phyloP scores from a whole-genome alignment of 2,329 filamentous ascomycete species.

The Fusarium sp. region DNA sequence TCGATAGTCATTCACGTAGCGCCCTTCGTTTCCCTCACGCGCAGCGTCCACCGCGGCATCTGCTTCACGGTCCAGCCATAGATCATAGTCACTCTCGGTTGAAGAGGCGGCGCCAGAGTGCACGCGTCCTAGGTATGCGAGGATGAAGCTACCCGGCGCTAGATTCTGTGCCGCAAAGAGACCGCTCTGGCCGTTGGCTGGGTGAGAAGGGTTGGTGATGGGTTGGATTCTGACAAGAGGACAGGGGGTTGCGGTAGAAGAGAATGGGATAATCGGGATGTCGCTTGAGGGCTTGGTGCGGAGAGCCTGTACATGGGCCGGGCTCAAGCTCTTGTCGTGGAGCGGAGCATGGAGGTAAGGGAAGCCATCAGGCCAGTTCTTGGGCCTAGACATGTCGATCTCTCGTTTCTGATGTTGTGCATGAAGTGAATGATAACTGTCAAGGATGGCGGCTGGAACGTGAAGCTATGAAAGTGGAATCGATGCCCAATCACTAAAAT shows the following conservation, averaged over 20 bases:
- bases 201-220: conserved; percentile 61
- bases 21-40: conserved; percentile 66
- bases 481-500: not conserved
- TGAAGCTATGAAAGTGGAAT: not conserved
- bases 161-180: conserved; percentile 66
- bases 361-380: conserved; percentile 64
- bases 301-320: conserved; percentile 52
- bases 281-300: conserved; percentile 44
- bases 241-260: conserved; percentile 54
- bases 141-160: conserved; percentile 61
- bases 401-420: not conserved
- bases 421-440: not conserved
- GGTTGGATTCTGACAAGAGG: conserved; percentile 61
- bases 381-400: conserved; percentile 52
- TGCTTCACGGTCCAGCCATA: conserved; percentile 66
- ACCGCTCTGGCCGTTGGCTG: conserved; percentile 65
- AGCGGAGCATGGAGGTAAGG: conserved; percentile 61
- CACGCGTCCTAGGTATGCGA: conserved; percentile 68
- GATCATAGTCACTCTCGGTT: conserved; percentile 63
- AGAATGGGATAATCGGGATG: conserved; percentile 39
- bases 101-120: conserved; percentile 53
- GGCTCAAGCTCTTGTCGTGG: conserved; percentile 56
- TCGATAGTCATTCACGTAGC: conserved; percentile 72
- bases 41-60: conserved; percentile 68
- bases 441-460: not conserved